Conservation (phyloP, 1,139 yeast genomes). For the Blastobotrys indianensis region DNA sequence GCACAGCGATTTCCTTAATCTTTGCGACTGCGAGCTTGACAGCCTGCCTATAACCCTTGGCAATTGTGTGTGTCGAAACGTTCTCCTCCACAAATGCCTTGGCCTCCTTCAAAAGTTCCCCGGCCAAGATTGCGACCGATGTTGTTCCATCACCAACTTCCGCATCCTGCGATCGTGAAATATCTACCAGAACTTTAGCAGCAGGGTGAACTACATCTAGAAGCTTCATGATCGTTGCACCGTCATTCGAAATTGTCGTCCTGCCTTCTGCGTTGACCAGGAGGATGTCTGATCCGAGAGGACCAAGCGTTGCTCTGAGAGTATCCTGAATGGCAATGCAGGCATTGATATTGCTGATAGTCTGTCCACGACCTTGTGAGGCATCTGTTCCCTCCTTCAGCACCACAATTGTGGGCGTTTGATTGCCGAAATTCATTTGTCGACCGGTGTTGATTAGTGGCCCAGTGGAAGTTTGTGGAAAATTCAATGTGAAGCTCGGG, state of each 20-base stretch:
- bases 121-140: constrained; percentile 88
- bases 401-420: constrained; percentile 95
- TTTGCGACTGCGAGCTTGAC: constrained; percentile 68
- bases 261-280: constrained; percentile 77
- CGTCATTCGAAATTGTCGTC: constrained; percentile 95
- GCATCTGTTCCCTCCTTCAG: constrained; percentile 96
- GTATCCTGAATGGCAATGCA: constrained; percentile 97
- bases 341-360: constrained; percentile 90
- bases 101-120: constrained; percentile 88
- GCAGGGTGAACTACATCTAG: constrained; percentile 98
- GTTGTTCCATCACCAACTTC: constrained; percentile 99
- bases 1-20: constrained; percentile 69
- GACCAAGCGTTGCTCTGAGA: constrained; percentile 90
- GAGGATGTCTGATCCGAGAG: constrained; percentile 91
- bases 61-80: constrained; percentile 80
- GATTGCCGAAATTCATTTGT: constrained; percentile 78
- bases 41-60: constrained; percentile 84
- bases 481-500: background rate
- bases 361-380: constrained; percentile 95
- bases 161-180: constrained; percentile 94
- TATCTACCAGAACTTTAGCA: constrained; percentile 90
- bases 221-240: constrained; percentile 89
- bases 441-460: background rate
- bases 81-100: constrained; percentile 92
- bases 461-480: constrained; percentile 3